Conservation (phyloP, 495 filamentous ascomycete species). For the Aspergillus incahuasiensis region DNA sequence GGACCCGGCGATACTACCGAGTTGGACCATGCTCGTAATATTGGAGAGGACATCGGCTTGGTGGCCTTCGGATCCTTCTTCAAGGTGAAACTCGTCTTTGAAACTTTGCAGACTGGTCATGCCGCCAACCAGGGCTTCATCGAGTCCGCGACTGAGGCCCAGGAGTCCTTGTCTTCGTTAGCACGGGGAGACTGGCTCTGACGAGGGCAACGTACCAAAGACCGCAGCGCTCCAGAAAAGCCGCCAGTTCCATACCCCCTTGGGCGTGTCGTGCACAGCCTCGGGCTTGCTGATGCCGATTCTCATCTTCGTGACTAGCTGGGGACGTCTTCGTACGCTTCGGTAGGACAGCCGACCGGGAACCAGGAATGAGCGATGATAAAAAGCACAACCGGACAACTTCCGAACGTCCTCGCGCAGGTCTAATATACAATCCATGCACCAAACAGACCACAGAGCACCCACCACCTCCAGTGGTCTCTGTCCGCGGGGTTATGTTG, state of each 20-base stretch:
- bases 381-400: too few species aligned
- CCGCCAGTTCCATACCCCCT: neutral
- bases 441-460: too few species aligned
- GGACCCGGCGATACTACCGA: constrained; percentile 58
- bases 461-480: too few species aligned
- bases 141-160: constrained; percentile 57
- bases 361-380: too few species aligned
- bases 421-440: too few species aligned
- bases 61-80: constrained; percentile 46
- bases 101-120: constrained; percentile 61
- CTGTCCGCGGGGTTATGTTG: too few species aligned
- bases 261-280: neutral
- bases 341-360: too few species aligned
- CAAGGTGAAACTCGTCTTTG: constrained; percentile 47
- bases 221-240: neutral
- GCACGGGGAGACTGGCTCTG: too few species aligned
- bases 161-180: constrained; percentile 44
- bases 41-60: constrained; percentile 58
- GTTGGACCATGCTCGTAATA: constrained; percentile 65
- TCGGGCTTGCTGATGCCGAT: too few species aligned
- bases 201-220: neutral
- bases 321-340: too few species aligned
- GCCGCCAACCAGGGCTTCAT: constrained; percentile 62
- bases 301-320: too few species aligned
- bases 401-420: too few species aligned